Conservation (phyloP, 2,329 filamentous ascomycete genomes). For the Fusarium xylarioides region DNA sequence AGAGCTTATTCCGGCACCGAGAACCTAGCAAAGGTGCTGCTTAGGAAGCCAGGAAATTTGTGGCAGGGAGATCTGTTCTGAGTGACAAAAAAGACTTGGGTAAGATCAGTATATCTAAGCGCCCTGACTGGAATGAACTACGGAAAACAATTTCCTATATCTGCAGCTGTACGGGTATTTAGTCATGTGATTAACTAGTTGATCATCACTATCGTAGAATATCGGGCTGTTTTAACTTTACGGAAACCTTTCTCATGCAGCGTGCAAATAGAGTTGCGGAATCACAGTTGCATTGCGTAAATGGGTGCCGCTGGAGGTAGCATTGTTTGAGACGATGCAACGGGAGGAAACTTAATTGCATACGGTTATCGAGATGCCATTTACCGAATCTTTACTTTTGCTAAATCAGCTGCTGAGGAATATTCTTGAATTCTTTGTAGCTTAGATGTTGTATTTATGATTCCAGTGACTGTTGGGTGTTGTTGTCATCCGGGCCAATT, state of each 20-base stretch:
- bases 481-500: not conserved
- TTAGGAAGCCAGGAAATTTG: too few relatives aligned
- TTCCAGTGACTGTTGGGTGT: not conserved
- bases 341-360: not conserved
- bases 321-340: not conserved
- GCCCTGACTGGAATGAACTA: too few relatives aligned
- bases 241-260: rapidly evolving
- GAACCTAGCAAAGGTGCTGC: too few relatives aligned
- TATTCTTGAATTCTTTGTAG: not conserved
- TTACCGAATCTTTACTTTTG: rapidly evolving
- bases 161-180: too few relatives aligned
- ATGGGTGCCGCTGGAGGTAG: not conserved
- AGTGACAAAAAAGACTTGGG: too few relatives aligned
- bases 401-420: rapidly evolving
- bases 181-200: too few relatives aligned
- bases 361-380: rapidly evolving
- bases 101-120: too few relatives aligned
- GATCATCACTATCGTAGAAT: too few relatives aligned
- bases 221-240: not conserved
- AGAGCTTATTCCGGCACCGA: too few relatives aligned
- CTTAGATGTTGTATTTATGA: not conserved
- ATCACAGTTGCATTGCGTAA: not conserved
- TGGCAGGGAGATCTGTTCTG: too few relatives aligned
- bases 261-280: not conserved
- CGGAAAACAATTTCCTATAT: too few relatives aligned